Conservation (phyloP, 345 rosid genomes). For the Triadica sebifera region DNA sequence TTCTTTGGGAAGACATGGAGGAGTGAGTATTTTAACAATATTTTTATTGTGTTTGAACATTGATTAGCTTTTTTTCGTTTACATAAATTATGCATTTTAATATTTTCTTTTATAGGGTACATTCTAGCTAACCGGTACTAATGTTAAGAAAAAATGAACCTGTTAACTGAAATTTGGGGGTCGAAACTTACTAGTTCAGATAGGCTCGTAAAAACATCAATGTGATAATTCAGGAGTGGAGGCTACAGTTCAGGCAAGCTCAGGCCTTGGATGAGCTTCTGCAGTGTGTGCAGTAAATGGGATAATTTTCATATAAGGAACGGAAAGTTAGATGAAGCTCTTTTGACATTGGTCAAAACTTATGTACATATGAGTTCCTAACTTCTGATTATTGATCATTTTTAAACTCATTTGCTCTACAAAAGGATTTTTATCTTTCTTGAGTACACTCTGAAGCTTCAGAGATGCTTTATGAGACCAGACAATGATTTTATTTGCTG, state of each 20-base stretch:
- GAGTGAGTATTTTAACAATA: conserved; percentile 49
- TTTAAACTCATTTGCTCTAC: neutral
- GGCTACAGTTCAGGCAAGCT: neutral
- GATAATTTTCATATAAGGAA: neutral
- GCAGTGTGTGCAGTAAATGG: neutral
- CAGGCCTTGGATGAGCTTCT: neutral
- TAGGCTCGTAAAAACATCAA: neutral
- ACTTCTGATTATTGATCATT: neutral
- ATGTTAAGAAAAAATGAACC: neutral
- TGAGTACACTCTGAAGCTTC: neutral
- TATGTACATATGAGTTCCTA: neutral
- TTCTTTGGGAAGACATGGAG: conserved; percentile 69
- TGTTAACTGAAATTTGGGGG: neutral
- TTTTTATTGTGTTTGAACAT: neutral
- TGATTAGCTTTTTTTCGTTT: neutral
- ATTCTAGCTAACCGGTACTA: neutral
- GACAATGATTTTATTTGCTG: neutral
- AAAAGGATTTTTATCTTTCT: neutral
- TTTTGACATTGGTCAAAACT: neutral
- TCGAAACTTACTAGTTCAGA: neutral
- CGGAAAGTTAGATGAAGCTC: neutral
- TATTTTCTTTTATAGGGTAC: too few relatives aligned
- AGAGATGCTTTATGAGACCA: neutral
- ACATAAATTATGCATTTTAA: neutral
- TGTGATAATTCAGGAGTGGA: neutral